These are phyloP conservation scores for Spathaspora sp. DNA, from an alignment of 1,139 yeast genomes.

Conservation along the genomic window DNA sequence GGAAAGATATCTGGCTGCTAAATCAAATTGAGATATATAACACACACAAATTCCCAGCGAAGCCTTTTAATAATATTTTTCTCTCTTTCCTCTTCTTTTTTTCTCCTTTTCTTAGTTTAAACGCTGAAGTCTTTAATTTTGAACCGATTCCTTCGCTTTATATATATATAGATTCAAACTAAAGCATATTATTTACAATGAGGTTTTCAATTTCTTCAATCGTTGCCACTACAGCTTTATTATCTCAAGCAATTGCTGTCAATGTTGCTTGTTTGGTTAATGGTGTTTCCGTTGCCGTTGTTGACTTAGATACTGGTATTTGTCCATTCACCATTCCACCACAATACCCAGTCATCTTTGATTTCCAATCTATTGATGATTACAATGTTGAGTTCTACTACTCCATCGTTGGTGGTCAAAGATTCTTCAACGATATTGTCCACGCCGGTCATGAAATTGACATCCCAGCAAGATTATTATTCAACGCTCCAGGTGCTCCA, in stretches of 20 bases:
- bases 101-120: too few relatives aligned
- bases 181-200: constrained; percentile 4
- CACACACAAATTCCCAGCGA: constrained; percentile 1
- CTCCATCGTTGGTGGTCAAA: constrained; percentile 21
- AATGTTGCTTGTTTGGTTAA: constrained; percentile 40
- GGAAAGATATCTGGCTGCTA: constrained; percentile 1
- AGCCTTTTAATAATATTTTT: neutral
- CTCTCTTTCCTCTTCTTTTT: constrained; percentile 3
- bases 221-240: constrained; percentile 19
- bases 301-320: constrained; percentile 42
- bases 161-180: neutral
- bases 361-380: constrained; percentile 29
- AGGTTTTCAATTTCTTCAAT: constrained; percentile 12
- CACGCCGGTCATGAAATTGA: constrained; percentile 35
- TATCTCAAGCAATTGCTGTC: constrained; percentile 24
- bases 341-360: constrained; percentile 25
- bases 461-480: constrained; percentile 34
- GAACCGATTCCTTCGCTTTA: constrained; percentile 8
- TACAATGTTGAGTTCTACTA: constrained; percentile 41
- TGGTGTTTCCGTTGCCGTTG: constrained; percentile 33
- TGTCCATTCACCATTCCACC: constrained; percentile 41
- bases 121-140: neutral
- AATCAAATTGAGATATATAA: constrained; percentile 2
- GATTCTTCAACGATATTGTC: constrained; percentile 36
- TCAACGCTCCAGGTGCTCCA: constrained; percentile 23